A percentile compares a stretch with the other conserved stretches of the same genome.
Conservation (phyloP, 371 early-diverging fungal genomes). For the Circinella minor region DNA sequence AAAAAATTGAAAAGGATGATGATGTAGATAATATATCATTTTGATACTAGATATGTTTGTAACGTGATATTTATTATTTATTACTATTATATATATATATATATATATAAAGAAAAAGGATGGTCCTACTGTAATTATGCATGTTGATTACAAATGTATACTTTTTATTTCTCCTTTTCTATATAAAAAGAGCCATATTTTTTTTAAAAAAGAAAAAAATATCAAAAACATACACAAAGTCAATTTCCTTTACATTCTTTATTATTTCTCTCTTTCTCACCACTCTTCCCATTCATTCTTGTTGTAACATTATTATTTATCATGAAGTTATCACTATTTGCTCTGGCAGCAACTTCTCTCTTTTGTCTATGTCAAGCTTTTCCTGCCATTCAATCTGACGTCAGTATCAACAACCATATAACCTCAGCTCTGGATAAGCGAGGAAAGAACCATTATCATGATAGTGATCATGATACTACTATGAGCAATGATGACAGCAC, state of each 20-base stretch:
- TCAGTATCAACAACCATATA: background rate
- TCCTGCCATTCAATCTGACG: background rate
- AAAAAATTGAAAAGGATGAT: too few relatives aligned
- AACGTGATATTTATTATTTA: too few relatives aligned
- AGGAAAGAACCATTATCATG: background rate
- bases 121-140: background rate
- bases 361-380: slow-evolving; percentile 16
- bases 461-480: background rate
- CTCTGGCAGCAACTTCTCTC: slow-evolving; percentile 15
- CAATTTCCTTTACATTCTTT: background rate
- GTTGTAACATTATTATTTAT: background rate
- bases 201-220: too few relatives aligned
- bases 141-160: background rate
- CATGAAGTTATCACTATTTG: slow-evolving; percentile 11
- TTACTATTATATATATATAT: too few relatives aligned
- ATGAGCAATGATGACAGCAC: background rate
- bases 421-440: slow-evolving; percentile 2
- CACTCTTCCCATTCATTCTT: slow-evolving; percentile 1
- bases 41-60: too few relatives aligned
- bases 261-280: too few relatives aligned
- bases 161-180: background rate
- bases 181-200: too few relatives aligned
- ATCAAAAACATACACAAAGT: too few relatives aligned
- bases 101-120: too few relatives aligned
- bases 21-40: too few relatives aligned